Evolutionary conservation across 2,329 filamentous ascomycete species (phyloP).

Genomic region (Penicillium nordicum): DNA sequence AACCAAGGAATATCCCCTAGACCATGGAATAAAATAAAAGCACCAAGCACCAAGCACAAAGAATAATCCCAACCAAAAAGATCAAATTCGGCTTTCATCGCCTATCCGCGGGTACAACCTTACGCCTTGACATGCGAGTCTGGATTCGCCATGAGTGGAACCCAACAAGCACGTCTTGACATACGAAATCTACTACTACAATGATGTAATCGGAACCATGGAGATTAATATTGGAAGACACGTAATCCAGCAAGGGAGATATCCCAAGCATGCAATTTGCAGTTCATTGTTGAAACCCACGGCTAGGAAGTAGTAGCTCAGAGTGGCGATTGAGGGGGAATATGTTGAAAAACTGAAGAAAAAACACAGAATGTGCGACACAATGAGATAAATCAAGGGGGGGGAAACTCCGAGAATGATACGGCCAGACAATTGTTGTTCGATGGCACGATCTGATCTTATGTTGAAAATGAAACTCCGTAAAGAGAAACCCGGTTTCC

Average conservation of each 20-base stretch:
- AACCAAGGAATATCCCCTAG: too few relatives aligned
- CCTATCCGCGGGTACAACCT: background rate
- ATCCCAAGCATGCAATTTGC: background rate
- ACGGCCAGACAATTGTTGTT: constrained; percentile 7
- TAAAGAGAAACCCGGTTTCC: background rate
- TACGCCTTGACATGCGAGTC: background rate
- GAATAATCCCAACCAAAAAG: background rate
- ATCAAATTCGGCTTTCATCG: background rate
- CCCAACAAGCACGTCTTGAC: background rate
- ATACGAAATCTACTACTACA: background rate
- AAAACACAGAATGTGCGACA: background rate
- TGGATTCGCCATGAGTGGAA: background rate
- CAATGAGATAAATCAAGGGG: background rate
- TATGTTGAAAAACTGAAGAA: constrained; percentile 4
- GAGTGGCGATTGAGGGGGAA: constrained; percentile 4
- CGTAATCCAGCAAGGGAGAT: background rate
- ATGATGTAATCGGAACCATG: background rate
- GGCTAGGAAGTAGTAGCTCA: constrained; percentile 7
- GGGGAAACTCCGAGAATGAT: constrained; percentile 6
- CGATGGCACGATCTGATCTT: constrained; percentile 1
- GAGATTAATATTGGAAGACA: background rate
- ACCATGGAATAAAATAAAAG: too few relatives aligned
- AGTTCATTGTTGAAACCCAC: constrained; percentile 3
- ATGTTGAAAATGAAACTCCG: constrained; percentile 3
- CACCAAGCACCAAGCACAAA: background rate